Base-by-base conservation (phyloP, 305 asterid species). In the Fraxinus paxiana region DNA sequence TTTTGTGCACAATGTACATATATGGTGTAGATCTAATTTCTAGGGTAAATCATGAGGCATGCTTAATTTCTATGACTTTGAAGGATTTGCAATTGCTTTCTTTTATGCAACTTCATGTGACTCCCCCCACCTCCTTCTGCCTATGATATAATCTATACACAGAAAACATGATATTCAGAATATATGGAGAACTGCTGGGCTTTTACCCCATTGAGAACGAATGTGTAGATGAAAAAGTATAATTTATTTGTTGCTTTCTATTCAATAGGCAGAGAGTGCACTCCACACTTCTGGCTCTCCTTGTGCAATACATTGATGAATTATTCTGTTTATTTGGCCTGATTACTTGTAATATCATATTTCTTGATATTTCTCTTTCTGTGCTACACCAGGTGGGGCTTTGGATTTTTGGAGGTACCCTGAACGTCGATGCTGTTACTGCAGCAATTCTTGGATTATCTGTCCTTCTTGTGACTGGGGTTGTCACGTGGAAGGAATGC, bases 401-500 rank as follows among this genome's bases (percentile, higher is more conserved):
- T 63, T 96, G 99, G 99, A 70, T 96, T 56, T 96, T 88, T 37
- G 99, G 99, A 73, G 85, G 99, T 22, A 76, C 80, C 28, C 77
- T 96, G 80, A 91, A 86, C 33, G 91, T 96, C 37, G 99, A 96
- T 86, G 99, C 99, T 73, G 99, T 96, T 77, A 92, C 97, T 74
- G 97, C 99, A 12, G 99, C 99, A n/a, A 96, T 96, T 84, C 98
- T 96, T 85, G 99, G 99, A 37, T 83, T 96, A 73, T 87, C 97
- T 2, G 95, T 94, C 79, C 99, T 96, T 73, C 97, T 96, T 41
- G 77, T 92, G 56, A 87, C 97, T 10, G 99, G 99, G 38, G 99
- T 96, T 2, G 98, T 96, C 80, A 92, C 98, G 6, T 96, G 99
- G 99, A 96, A 96, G 83, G 99, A 96, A 87, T 96, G 99, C 87